phyloP scores from a whole-genome alignment of 1,284 basidiomycete species.

The Trametes sp. region DNA sequence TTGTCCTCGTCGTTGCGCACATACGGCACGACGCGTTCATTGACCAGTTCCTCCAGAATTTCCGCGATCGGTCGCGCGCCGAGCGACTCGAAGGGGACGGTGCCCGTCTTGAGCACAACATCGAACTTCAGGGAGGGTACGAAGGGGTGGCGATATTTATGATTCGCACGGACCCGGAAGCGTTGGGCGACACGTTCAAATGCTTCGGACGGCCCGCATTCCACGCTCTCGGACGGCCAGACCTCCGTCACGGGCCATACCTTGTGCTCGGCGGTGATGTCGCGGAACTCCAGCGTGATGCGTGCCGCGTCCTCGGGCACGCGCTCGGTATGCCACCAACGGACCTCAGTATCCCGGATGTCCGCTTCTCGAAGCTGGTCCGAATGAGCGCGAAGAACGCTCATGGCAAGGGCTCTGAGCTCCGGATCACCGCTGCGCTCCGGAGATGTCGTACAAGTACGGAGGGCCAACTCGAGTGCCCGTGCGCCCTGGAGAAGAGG shows the following conservation, averaged over 20 bases:
- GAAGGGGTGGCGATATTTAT: constrained; percentile 22
- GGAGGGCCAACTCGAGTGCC: background rate
- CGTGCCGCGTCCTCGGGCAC: background rate
- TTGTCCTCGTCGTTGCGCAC: constrained; percentile 24
- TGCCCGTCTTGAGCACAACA: too few species aligned
- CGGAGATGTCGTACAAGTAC: background rate
- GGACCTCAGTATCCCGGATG: background rate
- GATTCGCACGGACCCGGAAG: constrained; percentile 24
- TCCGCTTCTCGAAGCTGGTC: too few species aligned
- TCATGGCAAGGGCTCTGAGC: background rate
- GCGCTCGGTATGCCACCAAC: constrained; percentile 5
- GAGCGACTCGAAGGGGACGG: too few species aligned
- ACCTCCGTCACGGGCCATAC: too few species aligned
- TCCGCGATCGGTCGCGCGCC: background rate
- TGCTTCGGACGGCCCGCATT: constrained; percentile 3
- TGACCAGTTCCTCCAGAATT: constrained; percentile 1
- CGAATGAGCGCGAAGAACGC: too few species aligned
- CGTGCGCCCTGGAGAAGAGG: too few species aligned
- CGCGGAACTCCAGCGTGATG: constrained; percentile 16
- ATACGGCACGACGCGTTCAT: constrained; percentile 15
- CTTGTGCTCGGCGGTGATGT: constrained; percentile 11
- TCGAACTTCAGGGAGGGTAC: constrained; percentile 7
- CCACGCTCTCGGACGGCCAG: background rate
- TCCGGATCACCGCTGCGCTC: background rate
- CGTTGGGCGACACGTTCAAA: constrained; percentile 19